Base-by-base conservation (phyloP, 441 rosid species). In the Rhodomyrtus psidioides region DNA sequence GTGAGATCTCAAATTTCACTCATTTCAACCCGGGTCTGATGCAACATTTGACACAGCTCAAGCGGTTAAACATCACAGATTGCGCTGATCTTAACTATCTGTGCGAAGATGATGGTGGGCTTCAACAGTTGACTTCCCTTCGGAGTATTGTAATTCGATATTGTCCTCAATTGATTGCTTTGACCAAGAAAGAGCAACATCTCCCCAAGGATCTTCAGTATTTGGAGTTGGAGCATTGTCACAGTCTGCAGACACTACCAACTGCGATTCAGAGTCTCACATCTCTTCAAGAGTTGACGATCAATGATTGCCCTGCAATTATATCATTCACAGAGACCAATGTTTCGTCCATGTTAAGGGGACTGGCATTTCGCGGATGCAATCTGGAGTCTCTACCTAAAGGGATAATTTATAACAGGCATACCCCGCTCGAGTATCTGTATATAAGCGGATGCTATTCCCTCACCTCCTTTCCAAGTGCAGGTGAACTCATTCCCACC, bases 191-290 rank as follows among this genome's bases (percentile, higher is more conserved):
- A 70, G 79, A 39, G 79, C 79, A 39, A 39, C 79, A 39, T 70
- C 79, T 82, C 15, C 42, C 76, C 26, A 62, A 27, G 34, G 79
- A 55, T 10, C 53, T 86, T 34, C 46, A 34, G 51, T 27, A 65
- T 65, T 85, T 90, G 75, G 90, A 89, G 24, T 74, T 51, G 27
- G 84, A 86, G 75, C 84, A 83, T 83, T 90, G 91, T 57, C 84
- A 55, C 7, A 87, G 87, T 81, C 81, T 90, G 39, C 83, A 83
- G 85, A 55, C 85, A 44, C 70, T 83, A 19, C 84, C 84, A 1
- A 24, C 53, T 7, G 84, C 65, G 8, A 24, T 56, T 57, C 84
- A 55, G 58, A 82, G 82, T 13, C 76, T 86, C 83, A 53, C 87
- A 39, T n/a, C 81, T 34, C 49, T 84, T 53, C 6, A 84, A 46